Conservation (phyloP, 495 filamentous ascomycete species). For the Podospora comata region DNA sequence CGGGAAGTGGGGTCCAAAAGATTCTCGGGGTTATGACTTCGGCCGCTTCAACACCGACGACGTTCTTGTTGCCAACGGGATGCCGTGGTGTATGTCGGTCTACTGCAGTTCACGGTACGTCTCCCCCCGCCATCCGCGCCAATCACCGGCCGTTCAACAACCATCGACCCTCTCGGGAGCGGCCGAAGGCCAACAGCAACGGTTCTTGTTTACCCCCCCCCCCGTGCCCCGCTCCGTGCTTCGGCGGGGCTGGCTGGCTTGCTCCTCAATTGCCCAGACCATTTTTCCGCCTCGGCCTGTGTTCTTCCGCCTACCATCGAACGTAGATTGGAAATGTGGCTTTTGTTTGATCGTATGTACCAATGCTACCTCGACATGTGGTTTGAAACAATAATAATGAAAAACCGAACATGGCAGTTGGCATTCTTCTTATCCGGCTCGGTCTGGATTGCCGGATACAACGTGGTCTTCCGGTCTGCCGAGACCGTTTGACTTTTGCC, state of each 20-base stretch:
- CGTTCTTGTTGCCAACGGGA: neutral
- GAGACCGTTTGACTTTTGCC: neutral
- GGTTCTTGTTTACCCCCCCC: neutral
- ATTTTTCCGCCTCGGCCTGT: neutral
- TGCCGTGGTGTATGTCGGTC: too few species aligned
- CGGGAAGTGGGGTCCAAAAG: neutral
- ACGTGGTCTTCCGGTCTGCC: neutral
- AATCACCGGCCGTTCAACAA: neutral
- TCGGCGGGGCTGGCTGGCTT: neutral
- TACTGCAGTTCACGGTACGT: neutral
- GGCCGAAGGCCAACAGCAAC: neutral
- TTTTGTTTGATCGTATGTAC: neutral
- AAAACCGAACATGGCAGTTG: neutral
- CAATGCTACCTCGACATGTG: neutral
- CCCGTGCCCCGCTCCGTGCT: neutral
- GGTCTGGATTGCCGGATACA: neutral
- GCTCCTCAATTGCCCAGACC: neutral
- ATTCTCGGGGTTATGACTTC: slow-evolving; percentile 2
- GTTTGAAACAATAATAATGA: neutral
- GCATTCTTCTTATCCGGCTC: neutral
- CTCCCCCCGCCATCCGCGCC: neutral
- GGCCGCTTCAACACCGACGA: slow-evolving; percentile 4
- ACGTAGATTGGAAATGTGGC: neutral
- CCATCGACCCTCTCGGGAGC: neutral
- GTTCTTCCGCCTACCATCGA: neutral